Evolutionary conservation across 2,329 filamentous ascomycete species (phyloP), one percentile per base, ranked within the genome.

Genomic region (Arthrobotrys iridis): DNA sequence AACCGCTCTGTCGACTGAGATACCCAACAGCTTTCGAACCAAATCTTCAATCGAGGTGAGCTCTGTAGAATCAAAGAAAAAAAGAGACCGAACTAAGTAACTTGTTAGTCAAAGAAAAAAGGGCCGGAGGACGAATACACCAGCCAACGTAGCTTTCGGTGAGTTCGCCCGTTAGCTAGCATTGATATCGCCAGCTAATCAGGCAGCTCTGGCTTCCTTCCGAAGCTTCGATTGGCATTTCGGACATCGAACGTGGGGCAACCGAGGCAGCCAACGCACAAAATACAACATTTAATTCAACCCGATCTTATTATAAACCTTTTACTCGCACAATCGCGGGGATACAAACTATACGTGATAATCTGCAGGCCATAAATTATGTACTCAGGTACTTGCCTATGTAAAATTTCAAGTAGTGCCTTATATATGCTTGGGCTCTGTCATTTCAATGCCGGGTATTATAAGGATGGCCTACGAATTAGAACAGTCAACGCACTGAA

Each of bases 231-330:
- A 57, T 24, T 22, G 50, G 40, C 20, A 35, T 30, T n/a, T 67
- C 71, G 71, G 71, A 75, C 55, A 37, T 64, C 50, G 50, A 52
- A 41, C 57, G 71, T 64, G 71, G 71, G 63, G 71, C 50, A 58
- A 37, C 24, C 57, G 24, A 22, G 33, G 45, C 65, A 22, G 33
- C 33, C 65, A 60, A 70, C 65, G 20, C 63, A 58, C 15, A 58
- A 67, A 67, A 59, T 59, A 10, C 63, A 48, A 67, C 50, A 33
- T 18, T 33, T 13, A 37, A 22, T 55, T n/a, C n/a, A n/a, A n/a
- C n/a, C n/a, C n/a, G n/a, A n/a, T n/a, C n/a, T n/a, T n/a, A n/a
- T n/a, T n/a, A n/a, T n/a, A n/a, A n/a, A n/a, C n/a, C n/a, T n/a
- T n/a, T n/a, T n/a, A n/a, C n/a, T n/a, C n/a, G n/a, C n/a, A n/a